These are phyloP conservation scores for Diplodia mutila DNA, from an alignment of 2,329 filamentous ascomycete genomes.

Conservation along the genomic window DNA sequence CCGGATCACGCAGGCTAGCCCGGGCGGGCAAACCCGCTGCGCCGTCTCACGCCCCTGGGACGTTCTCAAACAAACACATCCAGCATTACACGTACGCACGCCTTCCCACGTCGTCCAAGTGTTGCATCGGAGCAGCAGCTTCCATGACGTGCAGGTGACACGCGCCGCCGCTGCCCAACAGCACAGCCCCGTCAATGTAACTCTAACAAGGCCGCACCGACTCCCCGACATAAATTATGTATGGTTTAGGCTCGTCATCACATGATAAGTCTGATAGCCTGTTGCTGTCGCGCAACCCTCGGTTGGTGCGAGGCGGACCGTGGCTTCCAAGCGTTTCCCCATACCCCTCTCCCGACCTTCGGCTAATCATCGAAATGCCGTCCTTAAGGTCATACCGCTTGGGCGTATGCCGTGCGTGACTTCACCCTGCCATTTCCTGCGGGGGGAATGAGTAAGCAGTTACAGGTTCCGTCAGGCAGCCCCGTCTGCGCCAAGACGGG, in stretches of 20 bases:
- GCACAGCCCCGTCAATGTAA: constrained; percentile 16
- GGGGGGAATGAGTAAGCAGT: not conserved
- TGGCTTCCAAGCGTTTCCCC: not conserved
- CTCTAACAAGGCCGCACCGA: not conserved
- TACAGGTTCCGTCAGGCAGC: not conserved
- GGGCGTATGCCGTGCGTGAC: not conserved
- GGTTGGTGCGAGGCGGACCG: not conserved
- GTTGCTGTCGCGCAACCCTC: not conserved
- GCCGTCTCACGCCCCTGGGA: not conserved
- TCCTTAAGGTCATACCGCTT: not conserved
- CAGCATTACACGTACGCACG: constrained; percentile 14
- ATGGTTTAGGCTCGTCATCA: not conserved
- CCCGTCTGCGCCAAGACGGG: no score
- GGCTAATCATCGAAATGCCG: not conserved
- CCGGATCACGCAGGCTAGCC: constrained; percentile 3
- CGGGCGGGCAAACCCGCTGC: constrained; percentile 10
- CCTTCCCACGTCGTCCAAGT: constrained; percentile 3
- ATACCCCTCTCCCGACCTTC: not conserved
- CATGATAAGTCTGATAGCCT: not conserved
- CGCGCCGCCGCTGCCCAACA: not conserved
- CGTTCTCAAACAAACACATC: constrained; percentile 17
- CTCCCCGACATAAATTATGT: not conserved
- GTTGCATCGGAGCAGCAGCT: constrained; percentile 14
- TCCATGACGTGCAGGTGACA: constrained; percentile 12
- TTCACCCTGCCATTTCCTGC: not conserved